These are phyloP conservation scores for Bacidia rubella DNA, from an alignment of 495 filamentous ascomycete species.

Conservation along the genomic window DNA sequence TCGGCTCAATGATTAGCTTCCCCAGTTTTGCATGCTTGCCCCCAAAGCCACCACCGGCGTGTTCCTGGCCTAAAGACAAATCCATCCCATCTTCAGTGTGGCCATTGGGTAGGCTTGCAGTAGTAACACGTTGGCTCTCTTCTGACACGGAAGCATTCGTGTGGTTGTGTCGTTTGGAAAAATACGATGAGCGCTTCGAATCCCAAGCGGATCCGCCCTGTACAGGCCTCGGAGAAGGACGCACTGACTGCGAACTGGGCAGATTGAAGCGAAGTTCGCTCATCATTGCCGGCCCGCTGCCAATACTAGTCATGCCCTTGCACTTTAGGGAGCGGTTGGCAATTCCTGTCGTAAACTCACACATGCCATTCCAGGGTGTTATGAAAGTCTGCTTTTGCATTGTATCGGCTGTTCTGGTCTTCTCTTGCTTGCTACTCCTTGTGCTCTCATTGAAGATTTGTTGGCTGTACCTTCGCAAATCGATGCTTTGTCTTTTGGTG, in stretches of 20 bases:
- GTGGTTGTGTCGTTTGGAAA: conserved; percentile 5
- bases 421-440: not conserved
- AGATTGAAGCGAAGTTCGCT: conserved; percentile 86
- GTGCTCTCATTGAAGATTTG: not conserved
- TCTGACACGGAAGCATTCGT: not conserved
- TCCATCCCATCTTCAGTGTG: conserved; percentile 38
- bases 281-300: conserved; percentile 38
- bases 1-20: conserved; percentile 80
- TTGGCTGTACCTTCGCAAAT: conserved; percentile 7
- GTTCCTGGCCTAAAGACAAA: conserved; percentile 61
- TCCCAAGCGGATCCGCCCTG: conserved; percentile 15
- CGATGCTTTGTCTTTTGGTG: not conserved
- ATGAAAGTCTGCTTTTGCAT: conserved; percentile 43
- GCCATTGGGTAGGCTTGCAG: conserved; percentile 13
- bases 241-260: conserved; percentile 29
- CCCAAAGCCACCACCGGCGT: conserved; percentile 64
- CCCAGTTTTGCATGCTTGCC: conserved; percentile 85
- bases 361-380: conserved; percentile 76
- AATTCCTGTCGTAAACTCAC: conserved; percentile 66
- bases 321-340: conserved; percentile 65
- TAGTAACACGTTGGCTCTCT: conserved; percentile 14
- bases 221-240: conserved; percentile 20
- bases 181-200: conserved; percentile 8
- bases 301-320: conserved; percentile 44
- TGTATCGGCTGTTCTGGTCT: not conserved